Evolutionary conservation across 192 early-diverging fungal genomes (phyloP).

Genomic region (Backusella luteola): DNA sequence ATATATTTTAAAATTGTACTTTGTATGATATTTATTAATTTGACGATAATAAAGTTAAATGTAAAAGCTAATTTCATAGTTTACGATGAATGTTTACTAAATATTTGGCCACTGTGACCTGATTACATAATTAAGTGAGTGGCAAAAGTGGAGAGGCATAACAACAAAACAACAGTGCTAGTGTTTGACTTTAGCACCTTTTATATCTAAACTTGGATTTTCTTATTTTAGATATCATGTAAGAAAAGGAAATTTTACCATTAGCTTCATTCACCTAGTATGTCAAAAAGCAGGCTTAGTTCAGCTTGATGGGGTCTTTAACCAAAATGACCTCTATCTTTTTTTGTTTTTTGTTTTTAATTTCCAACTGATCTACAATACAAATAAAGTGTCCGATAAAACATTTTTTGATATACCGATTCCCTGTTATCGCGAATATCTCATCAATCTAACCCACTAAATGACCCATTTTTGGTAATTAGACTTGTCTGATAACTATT

Average conservation of each 20-base stretch:
- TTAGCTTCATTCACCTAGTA: background rate
- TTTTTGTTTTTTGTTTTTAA: background rate
- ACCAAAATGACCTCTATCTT: background rate
- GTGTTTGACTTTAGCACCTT: background rate
- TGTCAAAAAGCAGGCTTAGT: background rate
- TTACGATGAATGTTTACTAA: background rate
- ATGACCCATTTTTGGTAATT: conserved; percentile 2
- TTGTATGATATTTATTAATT: background rate
- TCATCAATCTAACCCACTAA: conserved; percentile 1
- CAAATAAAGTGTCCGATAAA: background rate
- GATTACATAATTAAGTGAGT: background rate
- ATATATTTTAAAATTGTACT: background rate
- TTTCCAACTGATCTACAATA: background rate
- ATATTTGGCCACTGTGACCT: background rate
- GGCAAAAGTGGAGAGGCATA: background rate
- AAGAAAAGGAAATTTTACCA: background rate
- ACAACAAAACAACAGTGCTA: background rate
- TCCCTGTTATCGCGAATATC: background rate
- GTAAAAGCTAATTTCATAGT: background rate
- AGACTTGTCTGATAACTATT: conserved; percentile 1
- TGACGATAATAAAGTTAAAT: background rate
- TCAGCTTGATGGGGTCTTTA: background rate
- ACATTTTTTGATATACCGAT: background rate
- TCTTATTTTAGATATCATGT: background rate
- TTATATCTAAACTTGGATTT: background rate